A percentile compares a stretch with the other conserved stretches of the same genome.
These are phyloP conservation scores for Miamiensis avidus DNA, from an alignment of 169 alveolate genomes.

Conservation along the genomic window DNA sequence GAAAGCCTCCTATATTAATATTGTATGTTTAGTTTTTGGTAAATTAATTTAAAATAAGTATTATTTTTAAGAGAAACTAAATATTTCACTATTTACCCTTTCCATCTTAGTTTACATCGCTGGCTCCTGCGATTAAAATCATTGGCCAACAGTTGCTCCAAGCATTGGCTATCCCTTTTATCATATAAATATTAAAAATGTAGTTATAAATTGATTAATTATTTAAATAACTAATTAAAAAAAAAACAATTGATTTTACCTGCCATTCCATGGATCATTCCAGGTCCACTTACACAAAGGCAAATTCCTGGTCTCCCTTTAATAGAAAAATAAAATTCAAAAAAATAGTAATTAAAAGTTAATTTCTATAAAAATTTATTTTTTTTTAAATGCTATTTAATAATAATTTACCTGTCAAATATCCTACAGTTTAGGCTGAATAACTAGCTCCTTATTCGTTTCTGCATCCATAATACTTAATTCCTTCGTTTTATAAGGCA, in stretches of 20 bases:
- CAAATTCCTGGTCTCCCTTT: slow-evolving; percentile 67
- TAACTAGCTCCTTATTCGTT: slow-evolving; percentile 77
- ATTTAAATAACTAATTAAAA: not conserved
- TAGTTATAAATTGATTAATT: too few species aligned
- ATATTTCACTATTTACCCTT: too few species aligned
- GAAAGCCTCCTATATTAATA: slow-evolving; percentile 53
- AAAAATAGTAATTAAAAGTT: too few species aligned
- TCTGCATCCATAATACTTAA: slow-evolving; percentile 65
- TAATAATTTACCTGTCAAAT: slow-evolving; percentile 34
- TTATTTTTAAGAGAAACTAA: too few species aligned
- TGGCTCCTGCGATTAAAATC: slow-evolving; percentile 69
- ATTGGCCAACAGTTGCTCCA: slow-evolving; percentile 75
- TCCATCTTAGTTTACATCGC: slow-evolving; percentile 52
- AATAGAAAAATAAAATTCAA: too few species aligned
- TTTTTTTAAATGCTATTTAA: too few species aligned
- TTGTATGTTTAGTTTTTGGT: too few species aligned
- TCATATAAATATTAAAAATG: too few species aligned
- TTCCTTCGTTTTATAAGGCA: slow-evolving; percentile 55
- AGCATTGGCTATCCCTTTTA: slow-evolving; percentile 73
- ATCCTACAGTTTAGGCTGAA: slow-evolving; percentile 72
- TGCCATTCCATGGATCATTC: slow-evolving; percentile 57
- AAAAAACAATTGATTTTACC: not conserved
- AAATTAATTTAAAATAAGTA: too few species aligned
- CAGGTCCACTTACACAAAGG: slow-evolving; percentile 78
- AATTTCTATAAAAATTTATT: too few species aligned